These are phyloP conservation scores for Deinandra increscens DNA, from an alignment of 129 eudicot species.

Conservation along the genomic window DNA sequence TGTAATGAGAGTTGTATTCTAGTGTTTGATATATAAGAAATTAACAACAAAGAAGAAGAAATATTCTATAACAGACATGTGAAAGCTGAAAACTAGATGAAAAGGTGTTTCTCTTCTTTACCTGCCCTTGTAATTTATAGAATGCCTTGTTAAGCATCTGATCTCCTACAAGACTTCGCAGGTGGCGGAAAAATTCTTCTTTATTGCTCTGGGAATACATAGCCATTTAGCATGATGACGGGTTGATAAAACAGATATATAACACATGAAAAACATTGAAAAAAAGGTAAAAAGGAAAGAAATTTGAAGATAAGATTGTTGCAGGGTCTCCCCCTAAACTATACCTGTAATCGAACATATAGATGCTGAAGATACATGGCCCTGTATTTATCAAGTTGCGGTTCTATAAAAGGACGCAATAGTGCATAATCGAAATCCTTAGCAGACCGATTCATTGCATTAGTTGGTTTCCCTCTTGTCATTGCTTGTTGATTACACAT, in stretches of 20 bases:
- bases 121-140: constrained; percentile 71
- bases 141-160: constrained; percentile 91
- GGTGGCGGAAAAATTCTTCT: constrained; percentile 65
- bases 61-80: background rate
- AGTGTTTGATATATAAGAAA: no score
- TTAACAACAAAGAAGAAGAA: background rate
- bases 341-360: constrained; percentile 58
- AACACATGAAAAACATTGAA: constrained; percentile 5
- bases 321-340: background rate
- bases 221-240: background rate
- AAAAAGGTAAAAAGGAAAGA: background rate
- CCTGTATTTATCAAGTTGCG: constrained; percentile 71
- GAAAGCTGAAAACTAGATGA: background rate
- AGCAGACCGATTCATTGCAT: constrained; percentile 24
- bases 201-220: constrained; percentile 56
- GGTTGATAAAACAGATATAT: background rate
- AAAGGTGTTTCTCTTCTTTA: constrained; percentile 20
- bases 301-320: background rate
- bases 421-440: constrained; percentile 80
- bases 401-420: constrained; percentile 81
- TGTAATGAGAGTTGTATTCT: no score
- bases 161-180: constrained; percentile 83
- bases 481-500: constrained; percentile 48
- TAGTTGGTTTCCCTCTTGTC: constrained; percentile 11
- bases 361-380: constrained; percentile 49